Conservation (phyloP, 805 yeast genomes). For the Sungouiella thailandica region DNA sequence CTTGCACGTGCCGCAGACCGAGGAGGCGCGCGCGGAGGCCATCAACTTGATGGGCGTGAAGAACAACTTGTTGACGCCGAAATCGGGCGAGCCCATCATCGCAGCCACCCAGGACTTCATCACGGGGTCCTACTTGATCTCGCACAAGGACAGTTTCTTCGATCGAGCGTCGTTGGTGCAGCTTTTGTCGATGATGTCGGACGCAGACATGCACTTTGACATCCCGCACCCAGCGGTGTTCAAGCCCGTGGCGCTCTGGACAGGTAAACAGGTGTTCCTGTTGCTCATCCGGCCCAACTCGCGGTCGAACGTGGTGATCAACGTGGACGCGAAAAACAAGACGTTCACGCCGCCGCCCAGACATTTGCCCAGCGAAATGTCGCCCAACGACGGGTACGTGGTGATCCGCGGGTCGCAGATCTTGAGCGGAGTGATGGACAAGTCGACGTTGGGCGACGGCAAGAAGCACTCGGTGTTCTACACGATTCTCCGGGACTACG, state of each 20-base stretch:
- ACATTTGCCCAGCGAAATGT: slow-evolving; percentile 79
- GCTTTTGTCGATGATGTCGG: slow-evolving; percentile 91
- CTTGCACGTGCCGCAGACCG: slow-evolving; percentile 97
- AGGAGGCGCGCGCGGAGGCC: slow-evolving; percentile 99
- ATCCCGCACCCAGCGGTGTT: slow-evolving; percentile 91
- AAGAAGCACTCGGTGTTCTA: slow-evolving; percentile 95
- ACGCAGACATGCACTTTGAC: slow-evolving; percentile 82
- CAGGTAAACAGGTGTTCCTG: slow-evolving; percentile 94
- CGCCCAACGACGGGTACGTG: slow-evolving; percentile 94
- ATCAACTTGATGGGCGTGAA: slow-evolving; percentile 97
- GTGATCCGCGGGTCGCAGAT: slow-evolving; percentile 85
- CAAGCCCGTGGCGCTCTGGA: slow-evolving; percentile 90
- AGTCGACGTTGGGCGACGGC: slow-evolving; percentile 94
- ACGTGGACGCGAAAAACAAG: slow-evolving; percentile 91
- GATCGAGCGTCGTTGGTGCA: slow-evolving; percentile 83
- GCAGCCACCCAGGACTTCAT: slow-evolving; percentile 99
- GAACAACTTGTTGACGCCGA: slow-evolving; percentile 89
- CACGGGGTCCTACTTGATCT: slow-evolving; percentile 89
- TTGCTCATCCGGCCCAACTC: slow-evolving; percentile 80
- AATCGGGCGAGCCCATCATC: slow-evolving; percentile 97
- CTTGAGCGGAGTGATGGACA: slow-evolving; percentile 94
- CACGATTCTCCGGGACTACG: slow-evolving; percentile 90
- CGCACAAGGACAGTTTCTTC: slow-evolving; percentile 89
- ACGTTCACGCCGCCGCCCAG: slow-evolving; percentile 73
- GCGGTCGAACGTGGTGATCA: slow-evolving; percentile 73